Evolutionary conservation across 2,329 filamentous ascomycete genomes (phyloP), one percentile per base, ranked within the genome.

Genomic region (Verruconis gallopava): DNA sequence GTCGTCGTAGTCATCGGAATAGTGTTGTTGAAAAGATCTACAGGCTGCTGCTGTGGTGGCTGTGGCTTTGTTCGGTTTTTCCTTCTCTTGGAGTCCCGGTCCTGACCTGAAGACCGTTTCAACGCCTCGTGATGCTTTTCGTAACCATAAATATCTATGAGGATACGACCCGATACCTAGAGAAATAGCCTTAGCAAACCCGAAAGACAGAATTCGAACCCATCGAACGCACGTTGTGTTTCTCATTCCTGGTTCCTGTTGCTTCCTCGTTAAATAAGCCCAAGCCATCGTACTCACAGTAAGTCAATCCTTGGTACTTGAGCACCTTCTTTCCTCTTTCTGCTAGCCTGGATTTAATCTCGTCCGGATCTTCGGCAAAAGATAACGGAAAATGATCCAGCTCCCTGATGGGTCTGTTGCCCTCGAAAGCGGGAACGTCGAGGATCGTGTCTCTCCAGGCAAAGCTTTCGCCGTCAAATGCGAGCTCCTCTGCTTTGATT

Each of bases 261-360:
- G 12, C 11, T 11, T 38, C 36, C 5, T 33, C 38, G 33, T 88
- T 91, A 65, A 77, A 75, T 60, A 85, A 93, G 0, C 82, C 85
- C 63, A 93, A 77, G 2, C 86, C 86, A 42, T 86, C 79, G 57
- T 88, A 84, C 53, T 75, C 77, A 50, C 77, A 80, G 64, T 91
- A 93, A 51, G 89, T 78, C 60, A 86, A 81, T 17, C 86, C 85
- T 48, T 79, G 73, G 13, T 93, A 69, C 1, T 73, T 63, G 5
- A 88, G 80, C 53, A 93, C 94, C 50, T 82, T 85, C 67, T 83
- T 85, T 34, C 88, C 86, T 2, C 86, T 77, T 51, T 83, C 77
- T 40, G 93, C 73, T 20, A 94, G 71, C 43, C 78, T 69, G 44
- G 69, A 61, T 40, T 74, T 75, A 30, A 93, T 51, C 20, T 69